Conservation (phyloP, 1,284 basidiomycete genomes). For the Phenoliferia sp. region DNA sequence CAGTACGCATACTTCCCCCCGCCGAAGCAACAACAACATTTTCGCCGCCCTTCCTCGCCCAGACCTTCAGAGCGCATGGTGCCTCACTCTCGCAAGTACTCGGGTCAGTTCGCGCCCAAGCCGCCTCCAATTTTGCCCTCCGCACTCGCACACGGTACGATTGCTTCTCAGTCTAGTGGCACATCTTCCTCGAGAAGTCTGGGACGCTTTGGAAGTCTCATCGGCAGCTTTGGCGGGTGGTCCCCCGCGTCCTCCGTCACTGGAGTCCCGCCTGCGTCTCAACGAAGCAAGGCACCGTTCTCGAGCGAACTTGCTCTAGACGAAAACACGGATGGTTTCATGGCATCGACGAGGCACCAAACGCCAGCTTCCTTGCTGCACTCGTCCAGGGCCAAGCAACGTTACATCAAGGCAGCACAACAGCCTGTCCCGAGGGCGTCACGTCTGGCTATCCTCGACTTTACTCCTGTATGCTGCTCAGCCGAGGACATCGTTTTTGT, state of each 20-base stretch:
- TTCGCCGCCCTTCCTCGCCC: conserved; percentile 30
- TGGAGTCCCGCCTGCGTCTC: not conserved
- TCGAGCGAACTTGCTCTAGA: not conserved
- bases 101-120: conserved; percentile 22
- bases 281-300: conserved; percentile 1
- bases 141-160: conserved; percentile 14
- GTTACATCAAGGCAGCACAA: conserved; percentile 22
- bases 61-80: conserved; percentile 24
- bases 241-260: conserved; percentile 10
- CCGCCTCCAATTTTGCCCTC: conserved; percentile 26
- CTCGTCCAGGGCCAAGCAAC: conserved; percentile 4
- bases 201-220: conserved; percentile 25
- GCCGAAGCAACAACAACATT: conserved; percentile 11
- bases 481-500: conserved; percentile 24
- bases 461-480: conserved; percentile 23
- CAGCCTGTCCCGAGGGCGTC: conserved; percentile 14
- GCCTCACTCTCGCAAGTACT: conserved; percentile 24
- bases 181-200: conserved; percentile 4
- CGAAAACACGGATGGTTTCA: conserved; percentile 18
- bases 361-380: conserved; percentile 19
- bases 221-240: conserved; percentile 28
- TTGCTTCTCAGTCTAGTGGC: conserved; percentile 10
- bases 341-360: conserved; percentile 10
- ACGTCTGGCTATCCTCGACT: conserved; percentile 23
- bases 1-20: conserved; percentile 10